These are phyloP conservation scores for Fraxinus xanthoxyloides DNA, from an alignment of 305 asterid species.

Conservation along the genomic window DNA sequence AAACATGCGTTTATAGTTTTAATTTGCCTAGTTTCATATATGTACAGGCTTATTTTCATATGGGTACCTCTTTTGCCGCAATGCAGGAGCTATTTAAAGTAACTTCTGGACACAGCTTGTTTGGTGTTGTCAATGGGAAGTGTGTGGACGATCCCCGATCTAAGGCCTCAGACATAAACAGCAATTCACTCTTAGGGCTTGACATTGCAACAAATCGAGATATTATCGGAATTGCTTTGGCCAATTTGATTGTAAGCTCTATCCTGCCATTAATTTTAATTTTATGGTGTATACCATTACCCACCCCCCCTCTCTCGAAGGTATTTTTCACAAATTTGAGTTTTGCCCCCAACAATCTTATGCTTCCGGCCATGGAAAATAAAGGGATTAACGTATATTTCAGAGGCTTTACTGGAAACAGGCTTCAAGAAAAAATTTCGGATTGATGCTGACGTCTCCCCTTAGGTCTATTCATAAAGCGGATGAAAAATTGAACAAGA, in stretches of 20 bases:
- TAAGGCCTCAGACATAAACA: slow-evolving; percentile 84
- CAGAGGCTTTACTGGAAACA: slow-evolving; percentile 99
- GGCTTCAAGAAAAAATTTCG: slow-evolving; percentile 70
- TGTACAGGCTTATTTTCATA: background rate
- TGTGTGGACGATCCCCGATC: slow-evolving; percentile 89
- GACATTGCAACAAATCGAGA: slow-evolving; percentile 90
- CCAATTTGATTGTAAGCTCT: slow-evolving; percentile 81
- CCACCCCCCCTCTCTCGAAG: too few species aligned
- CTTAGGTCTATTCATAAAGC: slow-evolving; percentile 64
- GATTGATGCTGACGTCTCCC: slow-evolving; percentile 93
- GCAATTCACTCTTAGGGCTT: slow-evolving; percentile 72
- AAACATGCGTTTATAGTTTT: background rate
- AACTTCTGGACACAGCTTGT: slow-evolving; percentile 81
- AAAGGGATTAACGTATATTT: slow-evolving; percentile 15
- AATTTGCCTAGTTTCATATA: background rate
- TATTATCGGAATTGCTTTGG: slow-evolving; percentile 89
- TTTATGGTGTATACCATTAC: background rate
- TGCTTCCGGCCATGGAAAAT: slow-evolving; percentile 3
- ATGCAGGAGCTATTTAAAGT: slow-evolving; percentile 78
- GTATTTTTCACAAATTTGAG: background rate
- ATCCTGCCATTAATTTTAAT: background rate
- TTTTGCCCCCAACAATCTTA: background rate
- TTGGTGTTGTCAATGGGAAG: slow-evolving; percentile 80
- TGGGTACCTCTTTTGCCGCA: background rate
- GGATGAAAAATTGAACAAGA: slow-evolving; percentile 45